phyloP scores from a whole-genome alignment of 2,329 filamentous ascomycete genomes.

The Pezicula carpinea region DNA sequence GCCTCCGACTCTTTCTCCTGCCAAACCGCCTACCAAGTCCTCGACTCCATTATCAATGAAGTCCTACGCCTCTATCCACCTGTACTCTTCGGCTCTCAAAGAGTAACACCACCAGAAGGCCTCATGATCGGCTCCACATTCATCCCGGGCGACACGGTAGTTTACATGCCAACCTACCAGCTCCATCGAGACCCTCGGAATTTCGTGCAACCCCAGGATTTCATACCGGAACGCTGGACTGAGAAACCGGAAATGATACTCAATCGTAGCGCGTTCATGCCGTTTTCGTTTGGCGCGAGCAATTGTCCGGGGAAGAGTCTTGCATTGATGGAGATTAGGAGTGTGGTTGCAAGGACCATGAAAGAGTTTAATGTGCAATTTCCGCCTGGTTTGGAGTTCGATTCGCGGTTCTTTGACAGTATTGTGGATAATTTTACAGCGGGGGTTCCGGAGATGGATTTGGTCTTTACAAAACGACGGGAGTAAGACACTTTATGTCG shows the following conservation, averaged over 20 bases:
- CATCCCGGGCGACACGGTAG: conserved; percentile 1
- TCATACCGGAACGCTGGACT: conserved; percentile 27
- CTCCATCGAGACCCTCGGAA: not conserved
- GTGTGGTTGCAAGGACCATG: conserved; percentile 14
- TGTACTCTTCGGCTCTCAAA: conserved; percentile 28
- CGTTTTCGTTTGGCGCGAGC: conserved; percentile 15
- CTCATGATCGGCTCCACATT: conserved; percentile 1
- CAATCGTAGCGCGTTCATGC: not conserved
- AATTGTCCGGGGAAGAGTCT: conserved; percentile 26
- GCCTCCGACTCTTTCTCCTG: not conserved
- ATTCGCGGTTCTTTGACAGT: not conserved
- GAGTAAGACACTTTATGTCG: no score
- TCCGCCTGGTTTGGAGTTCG: not conserved
- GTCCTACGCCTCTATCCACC: conserved; percentile 31
- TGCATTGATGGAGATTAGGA: conserved; percentile 25
- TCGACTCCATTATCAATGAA: conserved; percentile 34
- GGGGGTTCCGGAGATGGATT: not conserved
- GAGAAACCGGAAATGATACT: not conserved
- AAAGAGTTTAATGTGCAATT: conserved; percentile 19
- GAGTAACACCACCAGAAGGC: conserved; percentile 32
- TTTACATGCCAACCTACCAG: not conserved
- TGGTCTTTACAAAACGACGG: not conserved
- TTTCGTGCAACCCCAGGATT: conserved; percentile 4
- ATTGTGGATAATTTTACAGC: not conserved
- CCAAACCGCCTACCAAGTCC: conserved; percentile 12